Evolutionary conservation across 768 basidiomycete species (phyloP), one percentile per base, ranked within the genome.

Genomic region (Trametes punicea): DNA sequence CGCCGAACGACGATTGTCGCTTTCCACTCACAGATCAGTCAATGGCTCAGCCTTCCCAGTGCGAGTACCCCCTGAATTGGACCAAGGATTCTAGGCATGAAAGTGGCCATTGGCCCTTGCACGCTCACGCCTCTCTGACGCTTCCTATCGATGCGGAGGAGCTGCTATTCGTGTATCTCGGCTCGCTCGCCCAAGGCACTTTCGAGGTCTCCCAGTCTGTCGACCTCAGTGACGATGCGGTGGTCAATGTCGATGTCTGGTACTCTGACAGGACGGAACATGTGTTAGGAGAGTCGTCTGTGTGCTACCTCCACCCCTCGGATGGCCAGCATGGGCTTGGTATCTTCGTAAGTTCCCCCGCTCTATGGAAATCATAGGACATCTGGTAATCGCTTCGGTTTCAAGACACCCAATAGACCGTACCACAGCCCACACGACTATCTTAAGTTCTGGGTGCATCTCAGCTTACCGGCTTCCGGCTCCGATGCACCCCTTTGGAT

Each of bases 391-490:
- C 13, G 27, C 60, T 81, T 6, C 34, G 13, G 15, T 16, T 1
- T 2, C 1, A 5, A 56, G 51, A 48, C 65, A 64, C 45, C 62
- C 38, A 11, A 33, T 70, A 10, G 47, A 55, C 45, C 41, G 72
- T 74, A 23, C 63, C 69, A 6, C 76, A 77, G 46, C 70, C 71
- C 15, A 52, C 46, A 15, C 67, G 5, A 25, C 20, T 34, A 51
- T 27, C 23, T 57, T 41, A 11, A 62, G 77, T 41, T 61, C 49
- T 26, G 77, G 77, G 40, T 71, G 72, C 7, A 65, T 75, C 15
- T 71, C 64, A 16, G 62, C 77, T 16, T 69, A 64, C 41, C 65
- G 80, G 2, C 81, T 77, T 9, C 65, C 63, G 16, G 63, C 66
- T 8, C 62, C 48, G 4, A 13, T 44, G 59, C 18, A 6, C 62